Percentiles rank a stretch among this genome's conserved stretches.
Conservation (phyloP, 2,329 filamentous ascomycete species). For the Colletotrichum trifolii region DNA sequence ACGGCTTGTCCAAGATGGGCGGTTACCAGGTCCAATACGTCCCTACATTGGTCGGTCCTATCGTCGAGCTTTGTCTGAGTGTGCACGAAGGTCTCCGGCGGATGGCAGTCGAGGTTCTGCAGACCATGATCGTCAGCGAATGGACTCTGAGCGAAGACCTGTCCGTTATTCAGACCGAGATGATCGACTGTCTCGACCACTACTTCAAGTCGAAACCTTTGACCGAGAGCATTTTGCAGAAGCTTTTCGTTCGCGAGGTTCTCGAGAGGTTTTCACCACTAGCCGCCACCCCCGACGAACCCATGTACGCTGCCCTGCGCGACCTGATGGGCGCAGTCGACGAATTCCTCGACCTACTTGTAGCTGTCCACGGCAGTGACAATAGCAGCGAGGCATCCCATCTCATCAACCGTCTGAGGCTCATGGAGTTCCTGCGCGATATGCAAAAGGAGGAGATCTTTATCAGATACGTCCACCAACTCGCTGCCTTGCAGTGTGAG, state of each 20-base stretch:
- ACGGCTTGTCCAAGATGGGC: conserved; percentile 85
- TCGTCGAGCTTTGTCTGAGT: conserved; percentile 93
- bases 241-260: conserved; percentile 89
- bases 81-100: conserved; percentile 91
- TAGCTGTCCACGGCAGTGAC: conserved; percentile 86
- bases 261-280: conserved; percentile 82
- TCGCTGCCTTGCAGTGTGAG: conserved; percentile 80
- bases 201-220: conserved; percentile 91
- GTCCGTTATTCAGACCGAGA: conserved; percentile 90
- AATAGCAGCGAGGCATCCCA: conserved; percentile 79
- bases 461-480: conserved; percentile 92
- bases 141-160: conserved; percentile 96
- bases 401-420: conserved; percentile 86
- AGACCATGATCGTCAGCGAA: conserved; percentile 98
- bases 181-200: conserved; percentile 91
- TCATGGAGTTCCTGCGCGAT: conserved; percentile 97
- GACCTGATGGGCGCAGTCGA: conserved; percentile 87
- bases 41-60: conserved; percentile 87
- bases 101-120: conserved; percentile 91
- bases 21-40: conserved; percentile 99
- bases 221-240: conserved; percentile 90
- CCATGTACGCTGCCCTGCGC: conserved; percentile 79
- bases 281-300: conserved; percentile 73
- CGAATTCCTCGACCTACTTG: conserved; percentile 89
- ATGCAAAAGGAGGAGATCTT: conserved; percentile 99